Conservation (phyloP, 306 rosid genomes). For the Medicago arabica region DNA sequence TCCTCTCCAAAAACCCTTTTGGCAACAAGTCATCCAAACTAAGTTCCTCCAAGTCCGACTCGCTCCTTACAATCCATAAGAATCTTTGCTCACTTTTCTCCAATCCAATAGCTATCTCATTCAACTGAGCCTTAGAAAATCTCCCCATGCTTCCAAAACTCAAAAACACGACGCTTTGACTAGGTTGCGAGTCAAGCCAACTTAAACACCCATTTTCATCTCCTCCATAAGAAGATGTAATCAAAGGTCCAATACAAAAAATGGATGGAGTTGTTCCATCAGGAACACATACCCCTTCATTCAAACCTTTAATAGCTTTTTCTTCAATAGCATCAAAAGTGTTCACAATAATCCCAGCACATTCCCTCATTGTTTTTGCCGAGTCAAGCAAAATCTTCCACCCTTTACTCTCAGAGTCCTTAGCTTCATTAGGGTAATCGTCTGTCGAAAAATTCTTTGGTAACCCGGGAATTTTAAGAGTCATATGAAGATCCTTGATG, state of each 20-base stretch:
- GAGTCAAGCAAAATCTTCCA: neutral
- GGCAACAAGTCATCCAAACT: neutral
- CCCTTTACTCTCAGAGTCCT: neutral
- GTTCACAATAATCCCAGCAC: slow-evolving; percentile 36
- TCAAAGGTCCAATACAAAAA: slow-evolving; percentile 54
- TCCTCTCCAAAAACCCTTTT: neutral
- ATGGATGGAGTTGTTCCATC: slow-evolving; percentile 32
- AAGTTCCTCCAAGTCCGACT: neutral
- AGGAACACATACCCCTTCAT: slow-evolving; percentile 33
- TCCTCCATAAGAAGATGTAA: neutral
- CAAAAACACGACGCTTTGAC: slow-evolving; percentile 57
- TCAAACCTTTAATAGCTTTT: slow-evolving; percentile 29
- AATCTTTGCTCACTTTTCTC: slow-evolving; percentile 60
- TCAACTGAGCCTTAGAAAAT: slow-evolving; percentile 49
- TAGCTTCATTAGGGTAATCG: neutral
- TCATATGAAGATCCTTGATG: slow-evolving; percentile 32
- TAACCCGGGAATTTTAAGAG: slow-evolving; percentile 39
- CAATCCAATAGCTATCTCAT: slow-evolving; percentile 60
- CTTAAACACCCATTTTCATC: slow-evolving; percentile 43
- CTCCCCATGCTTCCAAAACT: slow-evolving; percentile 70
- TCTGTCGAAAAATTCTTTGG: neutral
- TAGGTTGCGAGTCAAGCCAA: slow-evolving; percentile 66
- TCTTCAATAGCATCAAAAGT: slow-evolving; percentile 34
- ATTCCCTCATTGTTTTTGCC: neutral
- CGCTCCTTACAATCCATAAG: slow-evolving; percentile 61